Conservation (phyloP, 1,284 basidiomycete genomes). For the Erythrobasidium hasegawianum region DNA sequence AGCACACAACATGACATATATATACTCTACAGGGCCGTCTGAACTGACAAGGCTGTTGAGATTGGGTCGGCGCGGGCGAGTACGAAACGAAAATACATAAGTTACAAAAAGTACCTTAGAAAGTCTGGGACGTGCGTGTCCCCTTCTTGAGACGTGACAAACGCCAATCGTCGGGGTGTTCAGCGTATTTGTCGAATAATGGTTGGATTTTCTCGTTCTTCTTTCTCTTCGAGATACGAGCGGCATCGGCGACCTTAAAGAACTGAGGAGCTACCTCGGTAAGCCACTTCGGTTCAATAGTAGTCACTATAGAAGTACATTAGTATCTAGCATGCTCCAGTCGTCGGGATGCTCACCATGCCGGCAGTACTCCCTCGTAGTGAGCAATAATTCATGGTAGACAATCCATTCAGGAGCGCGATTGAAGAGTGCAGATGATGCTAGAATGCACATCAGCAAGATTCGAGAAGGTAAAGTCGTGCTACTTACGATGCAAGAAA, state of each 20-base stretch:
- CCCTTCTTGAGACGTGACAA: slow-evolving; percentile 23
- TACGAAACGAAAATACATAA: no score
- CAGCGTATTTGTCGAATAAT: slow-evolving; percentile 65
- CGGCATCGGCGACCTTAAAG: slow-evolving; percentile 93
- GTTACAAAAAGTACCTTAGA: no score
- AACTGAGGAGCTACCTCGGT: slow-evolving; percentile 96
- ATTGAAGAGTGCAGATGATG: slow-evolving; percentile 95
- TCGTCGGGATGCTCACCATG: slow-evolving; percentile 28
- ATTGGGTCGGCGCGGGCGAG: no score
- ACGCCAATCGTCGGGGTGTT: slow-evolving; percentile 85
- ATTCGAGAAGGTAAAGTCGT: not conserved
- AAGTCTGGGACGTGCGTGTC: slow-evolving; percentile 27
- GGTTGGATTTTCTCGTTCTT: slow-evolving; percentile 96
- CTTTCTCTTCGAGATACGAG: slow-evolving; percentile 96
- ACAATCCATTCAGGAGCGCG: slow-evolving; percentile 76
- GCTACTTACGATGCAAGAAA: slow-evolving; percentile 70
- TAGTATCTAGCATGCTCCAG: no score
- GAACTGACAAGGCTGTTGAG: no score
- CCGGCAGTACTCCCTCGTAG: slow-evolving; percentile 51
- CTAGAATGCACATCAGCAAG: slow-evolving; percentile 10
- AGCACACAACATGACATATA: no score
- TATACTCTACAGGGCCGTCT: no score
- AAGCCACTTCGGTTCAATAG: slow-evolving; percentile 97
- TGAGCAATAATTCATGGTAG: slow-evolving; percentile 71
- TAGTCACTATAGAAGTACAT: slow-evolving; percentile 94